Percentiles rank a stretch among this genome's conserved stretches.
Evolutionary conservation across 768 basidiomycete genomes (phyloP).

Genomic region (Leccinum sublutescens): DNA sequence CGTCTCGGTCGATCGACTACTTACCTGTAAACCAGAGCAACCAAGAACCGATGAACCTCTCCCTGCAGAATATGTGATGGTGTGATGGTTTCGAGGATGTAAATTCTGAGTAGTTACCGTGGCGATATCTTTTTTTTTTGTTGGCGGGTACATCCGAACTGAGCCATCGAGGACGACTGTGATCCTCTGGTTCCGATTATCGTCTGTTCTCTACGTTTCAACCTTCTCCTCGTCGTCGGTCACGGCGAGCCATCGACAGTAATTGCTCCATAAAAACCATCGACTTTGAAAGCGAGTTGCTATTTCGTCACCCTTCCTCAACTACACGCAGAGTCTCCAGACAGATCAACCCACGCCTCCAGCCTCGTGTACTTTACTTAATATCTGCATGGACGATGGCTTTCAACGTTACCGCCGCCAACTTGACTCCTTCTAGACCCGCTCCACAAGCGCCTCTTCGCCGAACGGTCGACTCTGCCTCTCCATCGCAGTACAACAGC

Average conservation of each 20-base stretch:
- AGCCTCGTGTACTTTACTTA: constrained; percentile 13
- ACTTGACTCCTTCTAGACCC: constrained; percentile 74
- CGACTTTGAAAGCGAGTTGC: not conserved
- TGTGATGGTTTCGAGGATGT: not conserved
- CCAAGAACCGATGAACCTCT: not conserved
- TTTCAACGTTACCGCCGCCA: constrained; percentile 50
- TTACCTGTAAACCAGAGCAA: not conserved
- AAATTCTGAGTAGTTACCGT: constrained; percentile 26
- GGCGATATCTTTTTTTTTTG: constrained; percentile 21
- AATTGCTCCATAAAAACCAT: not conserved
- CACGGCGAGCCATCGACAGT: constrained; percentile 1
- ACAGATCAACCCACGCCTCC: not conserved
- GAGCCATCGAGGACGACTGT: constrained; percentile 1
- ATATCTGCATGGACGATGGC: constrained; percentile 38
- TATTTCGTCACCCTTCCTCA: not conserved
- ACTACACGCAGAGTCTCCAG: not conserved
- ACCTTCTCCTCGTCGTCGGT: constrained; percentile 7
- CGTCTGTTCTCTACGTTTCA: not conserved
- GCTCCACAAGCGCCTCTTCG: constrained; percentile 69
- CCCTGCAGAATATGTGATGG: not conserved
- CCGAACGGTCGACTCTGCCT: constrained; percentile 39
- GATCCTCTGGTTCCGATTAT: not conserved
- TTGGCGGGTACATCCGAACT: constrained; percentile 31
- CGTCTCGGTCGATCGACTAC: not conserved
- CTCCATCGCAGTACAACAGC: constrained; percentile 33